Evolutionary conservation across 495 filamentous ascomycete species (phyloP).

Genomic region (Gamarada debralockiae): DNA sequence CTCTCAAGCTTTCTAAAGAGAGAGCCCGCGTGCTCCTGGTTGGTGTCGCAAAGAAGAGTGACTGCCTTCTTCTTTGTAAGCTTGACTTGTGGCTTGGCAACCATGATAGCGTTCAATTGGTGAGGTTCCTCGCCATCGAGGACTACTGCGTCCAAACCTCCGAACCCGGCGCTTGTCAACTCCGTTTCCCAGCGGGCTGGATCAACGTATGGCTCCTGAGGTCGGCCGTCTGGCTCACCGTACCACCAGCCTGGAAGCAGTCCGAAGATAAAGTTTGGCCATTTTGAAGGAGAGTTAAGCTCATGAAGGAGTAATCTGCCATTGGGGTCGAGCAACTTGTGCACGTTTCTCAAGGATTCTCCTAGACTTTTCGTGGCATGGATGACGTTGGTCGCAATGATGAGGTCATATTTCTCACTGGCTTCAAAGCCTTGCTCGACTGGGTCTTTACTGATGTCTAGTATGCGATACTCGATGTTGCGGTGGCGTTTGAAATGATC

Average conservation of each 20-base stretch:
- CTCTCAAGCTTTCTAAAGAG: no score
- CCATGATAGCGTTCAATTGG: not conserved
- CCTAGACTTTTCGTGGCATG: not conserved
- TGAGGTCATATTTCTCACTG: constrained; percentile 22
- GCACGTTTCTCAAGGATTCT: not conserved
- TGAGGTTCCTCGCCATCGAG: not conserved
- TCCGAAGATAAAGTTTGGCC: not conserved
- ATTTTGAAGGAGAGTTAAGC: not conserved
- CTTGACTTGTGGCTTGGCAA: no score
- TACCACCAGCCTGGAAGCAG: constrained; percentile 28
- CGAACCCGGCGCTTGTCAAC: not conserved
- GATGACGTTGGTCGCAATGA: constrained; percentile 20
- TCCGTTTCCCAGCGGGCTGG: not conserved
- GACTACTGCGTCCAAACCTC: not conserved
- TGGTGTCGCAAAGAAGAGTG: no score
- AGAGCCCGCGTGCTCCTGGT: no score
- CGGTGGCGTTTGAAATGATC: constrained; percentile 16
- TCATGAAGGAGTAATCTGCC: not conserved
- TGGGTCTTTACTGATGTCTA: constrained; percentile 24
- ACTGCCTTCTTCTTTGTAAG: no score
- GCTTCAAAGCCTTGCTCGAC: constrained; percentile 29
- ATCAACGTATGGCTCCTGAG: constrained; percentile 26
- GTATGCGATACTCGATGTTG: constrained; percentile 18
- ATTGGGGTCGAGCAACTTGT: not conserved
- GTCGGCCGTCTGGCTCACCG: constrained; percentile 26